A percentile compares a stretch with the other conserved stretches of the same genome.
Conservation (phyloP, 1,284 basidiomycete genomes). For the Marasmius sp. region DNA sequence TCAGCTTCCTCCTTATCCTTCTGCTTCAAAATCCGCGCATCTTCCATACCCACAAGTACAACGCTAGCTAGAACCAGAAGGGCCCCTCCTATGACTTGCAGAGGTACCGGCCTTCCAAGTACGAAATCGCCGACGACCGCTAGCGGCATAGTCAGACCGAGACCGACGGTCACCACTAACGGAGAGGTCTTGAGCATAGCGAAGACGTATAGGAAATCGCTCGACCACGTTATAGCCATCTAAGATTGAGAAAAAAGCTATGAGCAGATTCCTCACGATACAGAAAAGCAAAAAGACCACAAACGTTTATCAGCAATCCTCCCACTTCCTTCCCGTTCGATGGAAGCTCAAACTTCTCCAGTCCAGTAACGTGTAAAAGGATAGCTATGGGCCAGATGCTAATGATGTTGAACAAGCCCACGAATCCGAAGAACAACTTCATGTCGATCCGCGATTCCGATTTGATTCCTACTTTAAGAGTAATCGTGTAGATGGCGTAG, state of each 20-base stretch:
- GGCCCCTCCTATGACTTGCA: slow-evolving; percentile 66
- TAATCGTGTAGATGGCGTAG: slow-evolving; percentile 90
- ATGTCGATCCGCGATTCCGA: slow-evolving; percentile 87
- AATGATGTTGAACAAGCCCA: slow-evolving; percentile 88
- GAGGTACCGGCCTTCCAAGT: slow-evolving; percentile 53
- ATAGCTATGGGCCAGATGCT: slow-evolving; percentile 82
- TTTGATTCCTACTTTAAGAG: slow-evolving; percentile 87
- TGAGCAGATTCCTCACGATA: neutral
- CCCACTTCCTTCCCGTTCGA: slow-evolving; percentile 54
- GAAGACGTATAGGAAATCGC: slow-evolving; percentile 85
- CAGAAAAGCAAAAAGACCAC: slow-evolving; percentile 21
- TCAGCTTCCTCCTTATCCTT: neutral
- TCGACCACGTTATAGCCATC: slow-evolving; percentile 86
- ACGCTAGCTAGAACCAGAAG: slow-evolving; percentile 68
- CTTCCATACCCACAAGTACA: slow-evolving; percentile 63
- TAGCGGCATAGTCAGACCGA: slow-evolving; percentile 93
- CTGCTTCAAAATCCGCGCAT: slow-evolving; percentile 30
- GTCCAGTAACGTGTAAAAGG: slow-evolving; percentile 73
- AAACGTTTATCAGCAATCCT: slow-evolving; percentile 77
- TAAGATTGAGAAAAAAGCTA: slow-evolving; percentile 23
- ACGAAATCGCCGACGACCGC: slow-evolving; percentile 82
- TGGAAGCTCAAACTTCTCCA: slow-evolving; percentile 81
- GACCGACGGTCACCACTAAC: slow-evolving; percentile 88
- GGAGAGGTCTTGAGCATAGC: slow-evolving; percentile 98
- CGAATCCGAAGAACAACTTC: slow-evolving; percentile 93